Evolutionary conservation across 495 filamentous ascomycete genomes (phyloP).

Genomic region (Penicillium flavigenum): DNA sequence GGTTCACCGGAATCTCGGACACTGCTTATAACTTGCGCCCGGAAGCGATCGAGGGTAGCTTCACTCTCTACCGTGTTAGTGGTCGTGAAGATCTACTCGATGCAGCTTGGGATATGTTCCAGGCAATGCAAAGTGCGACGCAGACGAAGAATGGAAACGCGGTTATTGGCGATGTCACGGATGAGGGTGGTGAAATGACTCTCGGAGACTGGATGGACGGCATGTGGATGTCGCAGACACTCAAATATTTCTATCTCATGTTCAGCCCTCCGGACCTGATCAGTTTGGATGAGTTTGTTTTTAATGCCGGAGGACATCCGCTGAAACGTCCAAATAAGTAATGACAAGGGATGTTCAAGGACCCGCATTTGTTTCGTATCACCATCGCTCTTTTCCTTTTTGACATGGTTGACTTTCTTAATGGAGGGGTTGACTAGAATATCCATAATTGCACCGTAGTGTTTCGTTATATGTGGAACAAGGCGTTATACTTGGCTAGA

Average conservation of each 20-base stretch:
- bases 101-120: slow-evolving; percentile 64
- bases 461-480: no score
- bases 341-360: not conserved
- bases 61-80: slow-evolving; percentile 63
- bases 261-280: slow-evolving; percentile 60
- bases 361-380: not conserved
- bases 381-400: no score
- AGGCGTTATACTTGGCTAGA: no score
- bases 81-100: slow-evolving; percentile 56
- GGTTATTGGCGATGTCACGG: slow-evolving; percentile 46
- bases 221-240: slow-evolving; percentile 64
- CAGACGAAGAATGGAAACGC: slow-evolving; percentile 49
- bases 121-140: slow-evolving; percentile 50
- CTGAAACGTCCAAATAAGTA: slow-evolving; percentile 18
- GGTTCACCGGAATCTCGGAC: slow-evolving; percentile 39
- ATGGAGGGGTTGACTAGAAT: no score
- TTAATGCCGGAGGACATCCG: slow-evolving; percentile 57
- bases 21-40: slow-evolving; percentile 45
- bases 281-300: slow-evolving; percentile 70
- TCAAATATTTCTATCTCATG: slow-evolving; percentile 70
- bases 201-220: slow-evolving; percentile 47
- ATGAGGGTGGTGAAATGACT: slow-evolving; percentile 14
- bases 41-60: slow-evolving; percentile 60
- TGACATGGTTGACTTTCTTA: no score
- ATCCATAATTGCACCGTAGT: no score